Conservation (phyloP, 768 basidiomycete species). For the Pulveroboletus sp. region DNA sequence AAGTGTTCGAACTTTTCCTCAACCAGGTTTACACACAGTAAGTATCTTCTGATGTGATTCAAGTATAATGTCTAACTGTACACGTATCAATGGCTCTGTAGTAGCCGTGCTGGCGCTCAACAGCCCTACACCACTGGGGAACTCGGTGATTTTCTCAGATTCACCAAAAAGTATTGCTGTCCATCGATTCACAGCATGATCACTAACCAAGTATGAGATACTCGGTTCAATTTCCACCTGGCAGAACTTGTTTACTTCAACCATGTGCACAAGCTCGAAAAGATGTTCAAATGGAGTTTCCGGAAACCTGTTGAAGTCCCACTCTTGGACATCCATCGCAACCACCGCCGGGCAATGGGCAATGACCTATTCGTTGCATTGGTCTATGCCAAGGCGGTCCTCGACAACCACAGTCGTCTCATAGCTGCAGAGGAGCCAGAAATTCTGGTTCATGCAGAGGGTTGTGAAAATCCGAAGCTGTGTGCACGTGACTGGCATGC, state of each 20-base stretch:
- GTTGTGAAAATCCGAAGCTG: not conserved
- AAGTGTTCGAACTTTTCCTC: too few species aligned
- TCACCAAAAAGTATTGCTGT: not conserved
- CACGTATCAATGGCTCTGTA: too few species aligned
- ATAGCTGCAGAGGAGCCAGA: not conserved
- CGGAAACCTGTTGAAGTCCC: not conserved
- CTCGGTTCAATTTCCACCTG: not conserved
- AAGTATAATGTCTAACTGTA: too few species aligned
- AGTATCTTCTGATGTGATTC: too few species aligned
- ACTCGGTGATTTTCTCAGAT: not conserved
- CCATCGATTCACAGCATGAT: not conserved
- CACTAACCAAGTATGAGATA: not conserved
- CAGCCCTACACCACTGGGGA: not conserved
- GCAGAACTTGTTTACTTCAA: not conserved
- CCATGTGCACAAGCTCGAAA: not conserved
- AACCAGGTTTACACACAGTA: too few species aligned
- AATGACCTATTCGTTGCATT: not conserved
- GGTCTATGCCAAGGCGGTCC: not conserved
- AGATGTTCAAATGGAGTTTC: not conserved
- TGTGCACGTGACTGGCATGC: too few species aligned
- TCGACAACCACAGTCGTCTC: not conserved
- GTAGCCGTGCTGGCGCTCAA: too few species aligned
- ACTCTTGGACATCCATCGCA: not conserved
- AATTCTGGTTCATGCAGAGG: not conserved
- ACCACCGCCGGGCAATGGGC: not conserved